Conservation (phyloP, 306 rosid species). For the Gastrolobium villosum region DNA sequence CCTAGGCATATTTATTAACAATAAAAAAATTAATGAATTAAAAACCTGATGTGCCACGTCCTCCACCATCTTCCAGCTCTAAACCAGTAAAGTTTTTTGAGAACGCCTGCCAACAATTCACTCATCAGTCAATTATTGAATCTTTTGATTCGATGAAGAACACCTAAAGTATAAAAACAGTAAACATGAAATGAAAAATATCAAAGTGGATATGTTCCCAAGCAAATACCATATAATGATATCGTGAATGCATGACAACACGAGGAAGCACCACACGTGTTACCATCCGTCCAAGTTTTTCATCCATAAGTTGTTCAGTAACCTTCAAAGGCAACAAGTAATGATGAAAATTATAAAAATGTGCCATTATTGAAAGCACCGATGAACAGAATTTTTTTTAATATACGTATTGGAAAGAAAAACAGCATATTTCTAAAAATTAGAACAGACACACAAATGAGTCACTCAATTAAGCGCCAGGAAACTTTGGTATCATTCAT, state of each 20-base stretch:
- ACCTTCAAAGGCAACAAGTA: conserved; percentile 65
- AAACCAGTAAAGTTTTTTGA: conserved; percentile 91
- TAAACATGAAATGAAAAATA: conserved; percentile 16
- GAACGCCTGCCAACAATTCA: conserved; percentile 74
- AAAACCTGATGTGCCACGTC: conserved; percentile 97
- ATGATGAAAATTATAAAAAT: conserved; percentile 32
- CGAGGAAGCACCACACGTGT: conserved; percentile 98
- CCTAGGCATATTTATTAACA: conserved; percentile 18
- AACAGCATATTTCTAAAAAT: neutral
- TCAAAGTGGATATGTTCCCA: conserved; percentile 14
- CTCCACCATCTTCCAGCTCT: conserved; percentile 99
- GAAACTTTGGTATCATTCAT: neutral
- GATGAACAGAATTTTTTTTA: neutral
- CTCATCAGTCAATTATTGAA: conserved; percentile 42
- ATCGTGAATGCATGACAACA: conserved; percentile 94
- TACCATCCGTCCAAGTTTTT: conserved; percentile 88
- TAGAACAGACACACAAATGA: conserved; percentile 1
- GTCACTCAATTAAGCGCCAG: neutral
- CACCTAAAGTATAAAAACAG: conserved; percentile 18
- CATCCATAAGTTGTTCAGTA: conserved; percentile 91
- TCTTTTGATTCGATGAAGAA: conserved; percentile 7
- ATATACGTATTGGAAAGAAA: conserved; percentile 27
- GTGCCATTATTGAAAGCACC: conserved; percentile 29
- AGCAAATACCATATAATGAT: conserved; percentile 85
- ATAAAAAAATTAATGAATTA: conserved; percentile 16